Conservation (phyloP, 345 rosid species). For the Euclidium syriacum region DNA sequence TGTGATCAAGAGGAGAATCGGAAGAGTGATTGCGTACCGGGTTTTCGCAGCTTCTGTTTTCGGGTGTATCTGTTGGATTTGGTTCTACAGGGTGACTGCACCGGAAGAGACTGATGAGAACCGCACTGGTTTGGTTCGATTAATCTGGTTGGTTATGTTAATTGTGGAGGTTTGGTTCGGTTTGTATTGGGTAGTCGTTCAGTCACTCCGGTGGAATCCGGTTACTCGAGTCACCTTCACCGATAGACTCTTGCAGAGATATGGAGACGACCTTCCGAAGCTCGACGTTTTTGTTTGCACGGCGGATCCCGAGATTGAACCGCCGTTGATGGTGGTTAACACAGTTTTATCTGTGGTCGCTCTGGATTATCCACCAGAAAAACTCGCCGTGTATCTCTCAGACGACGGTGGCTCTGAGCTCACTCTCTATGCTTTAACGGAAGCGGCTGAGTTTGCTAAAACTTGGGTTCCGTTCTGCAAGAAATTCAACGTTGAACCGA, state of each 20-base stretch:
- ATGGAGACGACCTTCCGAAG: slow-evolving; percentile 34
- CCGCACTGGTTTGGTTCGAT: slow-evolving; percentile 19
- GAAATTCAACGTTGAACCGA: slow-evolving; percentile 46
- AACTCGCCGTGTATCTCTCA: slow-evolving; percentile 53
- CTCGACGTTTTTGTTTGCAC: slow-evolving; percentile 74
- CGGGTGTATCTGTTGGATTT: slow-evolving; percentile 32
- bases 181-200: slow-evolving; percentile 46
- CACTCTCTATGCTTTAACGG: slow-evolving; percentile 54
- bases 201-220: slow-evolving; percentile 44
- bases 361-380: slow-evolving; percentile 53
- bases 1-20: slow-evolving; percentile 18
- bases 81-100: slow-evolving; percentile 31
- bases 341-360: slow-evolving; percentile 59
- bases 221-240: slow-evolving; percentile 29
- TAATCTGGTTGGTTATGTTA: slow-evolving; percentile 42
- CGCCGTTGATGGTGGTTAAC: slow-evolving; percentile 63
- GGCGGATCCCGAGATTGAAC: slow-evolving; percentile 65
- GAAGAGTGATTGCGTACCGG: slow-evolving; percentile 25
- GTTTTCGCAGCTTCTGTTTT: slow-evolving; percentile 30
- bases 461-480: slow-evolving; percentile 62
- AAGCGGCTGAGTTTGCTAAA: slow-evolving; percentile 46
- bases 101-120: slow-evolving; percentile 18
- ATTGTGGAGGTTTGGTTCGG: slow-evolving; percentile 42
- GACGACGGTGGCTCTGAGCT: slow-evolving; percentile 64
- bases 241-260: slow-evolving; percentile 41